Evolutionary conservation across 164 flowering plant genomes (phyloP), one percentile per base, ranked within the genome.

Genomic region (Piper longum): DNA sequence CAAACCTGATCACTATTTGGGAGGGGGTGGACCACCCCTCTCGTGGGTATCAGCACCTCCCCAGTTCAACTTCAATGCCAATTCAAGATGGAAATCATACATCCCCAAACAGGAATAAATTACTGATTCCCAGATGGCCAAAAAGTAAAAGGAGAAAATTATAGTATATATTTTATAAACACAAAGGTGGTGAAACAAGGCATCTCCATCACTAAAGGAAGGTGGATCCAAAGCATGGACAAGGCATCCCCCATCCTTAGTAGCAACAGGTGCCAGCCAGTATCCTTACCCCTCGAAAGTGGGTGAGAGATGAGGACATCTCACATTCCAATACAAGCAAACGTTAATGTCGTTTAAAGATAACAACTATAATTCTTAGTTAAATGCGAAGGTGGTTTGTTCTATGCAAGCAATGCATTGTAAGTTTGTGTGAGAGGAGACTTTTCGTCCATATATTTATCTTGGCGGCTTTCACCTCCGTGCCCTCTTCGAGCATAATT

Each of bases 261-360:
- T 51, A 64, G 56, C 59, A 64, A 60, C 43, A 43, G 36, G 36
- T 26, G 36, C 36, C 36, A 26, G 36, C 36, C 36, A 26, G 36
- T 26, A 26, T 26, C 36, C 36, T 26, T 64, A 55, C 66, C 52
- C 59, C 66, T 14, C 56, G 36, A 64, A 56, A 64, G 59, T 64
- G 66, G 66, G 66, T 64, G 36, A 43, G 11, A 14, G 67, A 69
- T 54, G 61, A 54, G 39, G 72, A 69, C 64, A 59, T 55, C 64
- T 56, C 64, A 69, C 62, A 62, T 58, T 62, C 64, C 71, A 54
- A 64, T 69, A 60, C 42, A 57, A 69, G 61, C 45, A 62, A 43
- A 56, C 18, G 40, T 51, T 57, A 36, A 12, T 41, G 41, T 48
- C 36, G 36, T 41, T 57, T 6, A 9, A 48, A 41, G 41, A 57